These are phyloP conservation scores for Sugiyamaella qingdaonensis DNA, from an alignment of 805 yeast species.

Conservation along the genomic window DNA sequence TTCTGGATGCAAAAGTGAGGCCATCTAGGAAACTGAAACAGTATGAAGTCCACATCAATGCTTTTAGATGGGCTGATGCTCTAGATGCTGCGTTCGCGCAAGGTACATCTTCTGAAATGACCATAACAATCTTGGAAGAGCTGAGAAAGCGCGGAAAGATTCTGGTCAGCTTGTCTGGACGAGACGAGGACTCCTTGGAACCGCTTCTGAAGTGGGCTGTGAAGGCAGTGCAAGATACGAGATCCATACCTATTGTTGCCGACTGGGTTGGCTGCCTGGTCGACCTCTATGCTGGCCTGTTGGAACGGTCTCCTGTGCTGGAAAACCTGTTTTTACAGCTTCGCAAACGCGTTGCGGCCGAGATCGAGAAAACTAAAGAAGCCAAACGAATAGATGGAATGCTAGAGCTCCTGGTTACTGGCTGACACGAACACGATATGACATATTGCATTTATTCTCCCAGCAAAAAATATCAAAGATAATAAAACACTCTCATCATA, in stretches of 20 bases:
- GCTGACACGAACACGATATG: not conserved
- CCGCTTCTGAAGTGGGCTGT: conserved; percentile 84
- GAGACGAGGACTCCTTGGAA: conserved; percentile 82
- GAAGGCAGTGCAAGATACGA: conserved; percentile 70
- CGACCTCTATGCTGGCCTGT: conserved; percentile 70
- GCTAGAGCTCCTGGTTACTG: conserved; percentile 72
- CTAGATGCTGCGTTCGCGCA: conserved; percentile 77
- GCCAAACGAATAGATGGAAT: conserved; percentile 90
- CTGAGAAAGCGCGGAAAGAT: conserved; percentile 86
- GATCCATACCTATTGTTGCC: conserved; percentile 59
- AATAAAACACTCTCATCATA: no score
- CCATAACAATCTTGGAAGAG: conserved; percentile 80
- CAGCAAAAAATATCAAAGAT: no score
- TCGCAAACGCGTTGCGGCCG: conserved; percentile 52
- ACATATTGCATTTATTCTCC: not conserved
- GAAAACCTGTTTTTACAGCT: conserved; percentile 66
- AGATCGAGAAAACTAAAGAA: conserved; percentile 75
- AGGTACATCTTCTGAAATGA: conserved; percentile 75
- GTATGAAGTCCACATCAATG: conserved; percentile 79
- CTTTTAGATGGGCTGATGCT: conserved; percentile 91
- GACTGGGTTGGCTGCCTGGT: conserved; percentile 65
- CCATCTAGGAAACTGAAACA: conserved; percentile 64
- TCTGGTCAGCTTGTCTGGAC: conserved; percentile 67
- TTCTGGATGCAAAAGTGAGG: conserved; percentile 53
- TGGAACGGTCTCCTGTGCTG: conserved; percentile 71